phyloP scores from a whole-genome alignment of 2,329 filamentous ascomycete species.

The Colletotrichum eremochloae region DNA sequence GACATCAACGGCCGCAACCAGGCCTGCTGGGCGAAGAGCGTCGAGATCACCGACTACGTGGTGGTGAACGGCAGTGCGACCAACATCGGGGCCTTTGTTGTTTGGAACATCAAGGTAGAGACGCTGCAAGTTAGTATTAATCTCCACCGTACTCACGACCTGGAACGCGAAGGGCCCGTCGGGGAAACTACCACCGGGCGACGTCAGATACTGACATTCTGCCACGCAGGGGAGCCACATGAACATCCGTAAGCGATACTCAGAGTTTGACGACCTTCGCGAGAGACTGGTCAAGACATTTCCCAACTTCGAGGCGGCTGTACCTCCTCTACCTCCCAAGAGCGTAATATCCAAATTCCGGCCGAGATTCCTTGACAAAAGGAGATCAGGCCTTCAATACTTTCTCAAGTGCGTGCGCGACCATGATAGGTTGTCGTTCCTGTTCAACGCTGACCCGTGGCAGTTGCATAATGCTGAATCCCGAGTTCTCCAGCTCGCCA shows the following conservation, averaged over 20 bases:
- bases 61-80: constrained; percentile 69
- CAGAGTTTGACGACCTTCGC: constrained; percentile 90
- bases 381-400: constrained; percentile 86
- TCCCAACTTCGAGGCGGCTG: constrained; percentile 84
- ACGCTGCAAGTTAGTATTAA: constrained; percentile 79
- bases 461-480: constrained; percentile 92
- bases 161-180: neutral
- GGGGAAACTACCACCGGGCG: neutral
- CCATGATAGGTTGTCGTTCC: neutral
- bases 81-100: constrained; percentile 88
- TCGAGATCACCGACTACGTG: constrained; percentile 69
- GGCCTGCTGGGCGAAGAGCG: constrained; percentile 75
- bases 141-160: neutral
- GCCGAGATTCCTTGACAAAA: constrained; percentile 85
- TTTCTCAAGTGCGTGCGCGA: constrained; percentile 82
- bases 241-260: constrained; percentile 82
- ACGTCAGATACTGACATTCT: constrained; percentile 41
- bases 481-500: constrained; percentile 92
- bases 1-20: constrained; percentile 64
- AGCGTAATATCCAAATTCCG: constrained; percentile 90
- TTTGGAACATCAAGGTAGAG: constrained; percentile 91
- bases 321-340: constrained; percentile 92
- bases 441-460: constrained; percentile 43
- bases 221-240: constrained; percentile 68
- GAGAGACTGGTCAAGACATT: constrained; percentile 82